These are phyloP conservation scores for Collybia sordida DNA, from an alignment of 768 basidiomycete species.

Conservation along the genomic window DNA sequence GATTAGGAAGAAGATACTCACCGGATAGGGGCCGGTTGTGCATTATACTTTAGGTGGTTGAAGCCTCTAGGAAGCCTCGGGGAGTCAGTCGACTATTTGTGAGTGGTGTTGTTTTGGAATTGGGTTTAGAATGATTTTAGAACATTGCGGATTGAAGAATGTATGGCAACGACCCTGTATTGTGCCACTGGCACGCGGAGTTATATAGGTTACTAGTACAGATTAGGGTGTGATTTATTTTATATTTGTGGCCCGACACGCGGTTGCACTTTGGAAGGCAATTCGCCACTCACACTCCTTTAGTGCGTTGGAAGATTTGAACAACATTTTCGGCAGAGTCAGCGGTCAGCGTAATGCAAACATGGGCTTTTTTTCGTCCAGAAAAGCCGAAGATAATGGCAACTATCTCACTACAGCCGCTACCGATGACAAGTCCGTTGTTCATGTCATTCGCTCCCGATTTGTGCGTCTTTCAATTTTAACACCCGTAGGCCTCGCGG, in stretches of 20 bases:
- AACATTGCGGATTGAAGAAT: too few species aligned
- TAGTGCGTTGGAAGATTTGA: neutral
- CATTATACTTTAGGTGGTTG: too few species aligned
- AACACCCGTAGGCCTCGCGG: constrained; percentile 2
- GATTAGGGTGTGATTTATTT: neutral
- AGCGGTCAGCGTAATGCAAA: constrained; percentile 35
- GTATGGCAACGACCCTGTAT: neutral
- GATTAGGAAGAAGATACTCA: too few species aligned
- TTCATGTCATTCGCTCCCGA: constrained; percentile 59
- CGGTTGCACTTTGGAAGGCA: too few species aligned
- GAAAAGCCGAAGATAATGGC: constrained; percentile 43
- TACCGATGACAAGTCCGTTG: constrained; percentile 43
- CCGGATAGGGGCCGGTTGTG: too few species aligned
- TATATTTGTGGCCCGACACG: neutral
- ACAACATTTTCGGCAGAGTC: neutral
- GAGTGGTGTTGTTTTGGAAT: too few species aligned
- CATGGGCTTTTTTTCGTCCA: constrained; percentile 56
- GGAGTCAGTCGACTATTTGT: too few species aligned
- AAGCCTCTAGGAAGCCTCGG: too few species aligned
- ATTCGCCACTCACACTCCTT: neutral
- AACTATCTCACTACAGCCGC: constrained; percentile 24
- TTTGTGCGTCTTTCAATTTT: constrained; percentile 44
- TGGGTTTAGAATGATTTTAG: neutral
- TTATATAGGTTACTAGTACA: neutral
- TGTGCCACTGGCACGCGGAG: neutral